Conservation (phyloP, 345 rosid species). For the Melastoma malabathricum region DNA sequence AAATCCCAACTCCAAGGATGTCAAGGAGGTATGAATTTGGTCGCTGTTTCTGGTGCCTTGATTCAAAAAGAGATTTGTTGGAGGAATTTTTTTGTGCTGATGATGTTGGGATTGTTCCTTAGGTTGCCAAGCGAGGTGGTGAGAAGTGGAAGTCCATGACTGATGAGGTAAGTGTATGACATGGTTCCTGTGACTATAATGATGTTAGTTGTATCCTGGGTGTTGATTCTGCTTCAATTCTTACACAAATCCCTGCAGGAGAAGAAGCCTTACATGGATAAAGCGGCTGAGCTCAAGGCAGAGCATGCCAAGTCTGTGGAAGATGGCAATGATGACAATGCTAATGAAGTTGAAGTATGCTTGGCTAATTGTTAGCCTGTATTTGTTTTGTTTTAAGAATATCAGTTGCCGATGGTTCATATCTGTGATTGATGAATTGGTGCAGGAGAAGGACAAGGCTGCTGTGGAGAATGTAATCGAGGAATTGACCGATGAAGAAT, state of each 20-base stretch:
- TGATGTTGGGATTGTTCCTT: background rate
- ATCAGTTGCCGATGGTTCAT: background rate
- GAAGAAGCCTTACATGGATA: conserved; percentile 56
- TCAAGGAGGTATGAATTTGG: conserved; percentile 31
- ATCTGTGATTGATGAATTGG: conserved; percentile 14
- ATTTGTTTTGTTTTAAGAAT: background rate
- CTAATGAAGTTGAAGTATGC: conserved; percentile 27
- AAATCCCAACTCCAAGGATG: conserved; percentile 40
- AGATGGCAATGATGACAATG: conserved; percentile 15
- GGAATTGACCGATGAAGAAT: conserved; percentile 2
- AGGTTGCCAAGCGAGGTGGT: conserved; percentile 79
- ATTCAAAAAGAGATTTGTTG: too few species aligned
- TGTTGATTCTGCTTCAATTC: background rate
- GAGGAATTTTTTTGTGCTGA: background rate
- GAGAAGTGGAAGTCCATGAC: conserved; percentile 72
- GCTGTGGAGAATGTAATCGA: conserved; percentile 10
- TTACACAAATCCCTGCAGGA: conserved; percentile 24
- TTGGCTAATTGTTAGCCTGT: background rate
- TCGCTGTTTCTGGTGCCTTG: background rate
- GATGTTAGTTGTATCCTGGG: background rate
- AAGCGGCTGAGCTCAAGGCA: conserved; percentile 64
- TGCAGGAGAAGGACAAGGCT: conserved; percentile 12
- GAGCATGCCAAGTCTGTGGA: conserved; percentile 38
- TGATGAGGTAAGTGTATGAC: conserved; percentile 45
- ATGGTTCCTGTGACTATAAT: background rate